Percentiles rank a stretch among this genome's conserved stretches.
These are phyloP conservation scores for Acmispon strigosus DNA, from an alignment of 306 rosid species.

Conservation along the genomic window DNA sequence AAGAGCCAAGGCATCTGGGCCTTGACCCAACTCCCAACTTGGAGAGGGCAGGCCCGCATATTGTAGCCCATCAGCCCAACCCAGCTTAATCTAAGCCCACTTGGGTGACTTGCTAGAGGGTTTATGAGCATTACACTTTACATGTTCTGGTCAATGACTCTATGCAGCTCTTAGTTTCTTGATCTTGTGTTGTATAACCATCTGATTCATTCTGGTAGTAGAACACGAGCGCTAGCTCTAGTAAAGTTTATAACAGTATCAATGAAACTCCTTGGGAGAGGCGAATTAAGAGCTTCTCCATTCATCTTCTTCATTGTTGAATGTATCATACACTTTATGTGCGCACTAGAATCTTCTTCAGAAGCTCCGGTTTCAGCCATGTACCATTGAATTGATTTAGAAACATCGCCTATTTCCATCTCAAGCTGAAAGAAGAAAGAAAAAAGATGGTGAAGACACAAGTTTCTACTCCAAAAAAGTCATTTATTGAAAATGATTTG, in stretches of 20 bases:
- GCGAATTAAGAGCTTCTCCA: background rate
- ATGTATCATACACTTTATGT: background rate
- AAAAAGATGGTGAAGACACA: no score
- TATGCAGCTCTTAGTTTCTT: background rate
- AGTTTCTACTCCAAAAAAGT: no score
- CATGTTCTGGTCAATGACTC: background rate
- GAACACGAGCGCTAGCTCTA: background rate
- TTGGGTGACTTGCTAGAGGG: no score
- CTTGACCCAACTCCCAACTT: no score
- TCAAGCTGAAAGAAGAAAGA: background rate
- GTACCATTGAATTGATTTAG: conserved; percentile 28
- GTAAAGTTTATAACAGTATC: background rate
- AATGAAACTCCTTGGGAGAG: background rate
- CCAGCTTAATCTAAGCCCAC: no score
- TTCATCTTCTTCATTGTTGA: conserved; percentile 20
- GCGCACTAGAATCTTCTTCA: conserved; percentile 8
- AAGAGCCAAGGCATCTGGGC: no score
- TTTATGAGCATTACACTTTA: no score
- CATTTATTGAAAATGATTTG: no score
- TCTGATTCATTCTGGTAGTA: background rate
- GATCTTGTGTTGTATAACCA: background rate
- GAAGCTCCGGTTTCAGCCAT: conserved; percentile 25
- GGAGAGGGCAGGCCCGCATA: no score
- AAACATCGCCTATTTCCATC: conserved; percentile 11
- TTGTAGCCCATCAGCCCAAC: no score